Evolutionary conservation across 2,329 filamentous ascomycete species (phyloP).

Genomic region (Lachnellula willkommii): DNA sequence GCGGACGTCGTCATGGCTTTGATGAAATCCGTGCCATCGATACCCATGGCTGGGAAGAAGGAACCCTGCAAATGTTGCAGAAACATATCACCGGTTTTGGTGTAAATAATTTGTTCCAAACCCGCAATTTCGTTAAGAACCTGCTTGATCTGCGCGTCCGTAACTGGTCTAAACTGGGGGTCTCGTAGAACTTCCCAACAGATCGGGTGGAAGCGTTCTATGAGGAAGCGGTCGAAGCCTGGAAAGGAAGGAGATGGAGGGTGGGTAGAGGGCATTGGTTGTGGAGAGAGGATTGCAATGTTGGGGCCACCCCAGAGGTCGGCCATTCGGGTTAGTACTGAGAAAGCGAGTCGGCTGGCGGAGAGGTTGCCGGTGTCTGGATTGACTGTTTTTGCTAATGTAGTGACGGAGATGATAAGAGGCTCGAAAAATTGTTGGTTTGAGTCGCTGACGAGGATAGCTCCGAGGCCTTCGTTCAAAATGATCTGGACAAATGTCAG

Average conservation of each 20-base stretch:
- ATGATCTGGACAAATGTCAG: constrained; percentile 91
- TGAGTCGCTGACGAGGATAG: constrained; percentile 79
- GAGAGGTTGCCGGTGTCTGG: constrained; percentile 53
- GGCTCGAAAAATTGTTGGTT: constrained; percentile 91
- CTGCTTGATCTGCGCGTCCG: constrained; percentile 81
- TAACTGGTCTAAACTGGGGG: constrained; percentile 68
- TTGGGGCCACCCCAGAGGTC: constrained; percentile 87
- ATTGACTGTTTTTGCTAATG: constrained; percentile 71
- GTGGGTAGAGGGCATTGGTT: constrained; percentile 44
- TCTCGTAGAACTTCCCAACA: constrained; percentile 86
- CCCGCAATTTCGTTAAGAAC: constrained; percentile 83
- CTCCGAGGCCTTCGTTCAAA: constrained; percentile 81
- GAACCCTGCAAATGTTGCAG: constrained; percentile 60
- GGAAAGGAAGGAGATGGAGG: constrained; percentile 60
- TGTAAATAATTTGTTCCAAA: constrained; percentile 83
- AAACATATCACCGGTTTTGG: constrained; percentile 81
- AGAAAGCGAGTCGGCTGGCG: constrained; percentile 68
- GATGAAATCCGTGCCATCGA: constrained; percentile 56
- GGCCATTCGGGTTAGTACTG: constrained; percentile 76
- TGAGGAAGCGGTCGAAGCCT: constrained; percentile 88
- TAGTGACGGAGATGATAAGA: constrained; percentile 78
- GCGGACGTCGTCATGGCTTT: constrained; percentile 51
- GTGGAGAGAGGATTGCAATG: constrained; percentile 51
- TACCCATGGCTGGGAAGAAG: constrained; percentile 61
- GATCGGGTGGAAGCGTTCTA: constrained; percentile 79